phyloP scores from a whole-genome alignment of 495 filamentous ascomycete genomes.

The Cairneyella variabilis region DNA sequence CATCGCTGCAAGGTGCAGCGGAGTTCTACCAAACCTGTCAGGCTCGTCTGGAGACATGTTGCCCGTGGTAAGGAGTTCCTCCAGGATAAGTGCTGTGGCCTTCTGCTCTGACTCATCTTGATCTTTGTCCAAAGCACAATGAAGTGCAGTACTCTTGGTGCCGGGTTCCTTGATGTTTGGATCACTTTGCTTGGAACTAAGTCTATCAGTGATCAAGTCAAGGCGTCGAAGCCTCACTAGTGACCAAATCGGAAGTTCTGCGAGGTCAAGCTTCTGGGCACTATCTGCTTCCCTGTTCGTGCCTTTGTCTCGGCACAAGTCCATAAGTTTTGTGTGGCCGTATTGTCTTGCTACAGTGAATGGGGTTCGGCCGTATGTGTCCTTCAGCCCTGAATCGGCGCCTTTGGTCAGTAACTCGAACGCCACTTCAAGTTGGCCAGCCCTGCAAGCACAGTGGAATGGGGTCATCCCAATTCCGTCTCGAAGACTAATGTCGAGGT shows the following conservation, averaged over 20 bases:
- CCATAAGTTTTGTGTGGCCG: slow-evolving; percentile 9
- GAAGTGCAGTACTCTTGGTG: slow-evolving; percentile 8
- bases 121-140: not conserved
- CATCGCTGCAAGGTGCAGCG: slow-evolving; percentile 12
- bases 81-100: not conserved
- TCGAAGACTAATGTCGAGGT: slow-evolving; percentile 19
- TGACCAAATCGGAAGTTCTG: slow-evolving; percentile 13
- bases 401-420: slow-evolving; percentile 30
- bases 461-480: slow-evolving; percentile 28
- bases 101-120: not conserved
- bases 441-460: slow-evolving; percentile 35
- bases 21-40: slow-evolving; percentile 11
- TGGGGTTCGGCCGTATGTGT: slow-evolving; percentile 7
- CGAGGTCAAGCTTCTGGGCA: not conserved
- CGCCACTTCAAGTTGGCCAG: slow-evolving; percentile 35
- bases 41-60: not conserved
- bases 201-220: not conserved
- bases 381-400: slow-evolving; percentile 22
- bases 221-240: not conserved
- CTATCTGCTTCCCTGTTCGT: not conserved
- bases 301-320: slow-evolving; percentile 2
- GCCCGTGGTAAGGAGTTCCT: not conserved
- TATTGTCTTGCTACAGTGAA: slow-evolving; percentile 23
- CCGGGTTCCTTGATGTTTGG: slow-evolving; percentile 5
- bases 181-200: not conserved